These are phyloP conservation scores for Epichloe bromicola DNA, from an alignment of 2,329 filamentous ascomycete genomes.

Conservation along the genomic window DNA sequence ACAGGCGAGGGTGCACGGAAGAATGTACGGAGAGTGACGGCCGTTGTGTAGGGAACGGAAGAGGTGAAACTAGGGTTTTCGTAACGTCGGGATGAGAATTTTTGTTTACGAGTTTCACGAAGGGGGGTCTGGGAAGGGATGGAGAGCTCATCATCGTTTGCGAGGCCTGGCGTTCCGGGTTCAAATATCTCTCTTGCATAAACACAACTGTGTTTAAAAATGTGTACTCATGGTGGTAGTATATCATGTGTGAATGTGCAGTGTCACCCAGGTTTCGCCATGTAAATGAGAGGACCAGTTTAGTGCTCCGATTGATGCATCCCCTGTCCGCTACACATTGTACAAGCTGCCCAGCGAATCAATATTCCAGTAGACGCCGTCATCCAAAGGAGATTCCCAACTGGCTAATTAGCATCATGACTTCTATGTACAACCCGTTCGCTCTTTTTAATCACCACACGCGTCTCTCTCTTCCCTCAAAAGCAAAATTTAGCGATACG, in stretches of 20 bases:
- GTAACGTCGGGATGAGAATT: not conserved
- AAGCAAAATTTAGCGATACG: slow-evolving; percentile 66
- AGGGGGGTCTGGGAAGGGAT: not conserved
- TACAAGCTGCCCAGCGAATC: not conserved
- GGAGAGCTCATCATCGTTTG: not conserved
- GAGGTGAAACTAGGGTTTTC: too few species aligned
- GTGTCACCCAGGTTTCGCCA: too few species aligned
- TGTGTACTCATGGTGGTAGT: too few species aligned
- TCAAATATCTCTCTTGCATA: not conserved
- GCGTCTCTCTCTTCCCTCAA: slow-evolving; percentile 51
- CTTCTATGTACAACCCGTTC: too few species aligned
- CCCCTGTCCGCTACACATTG: not conserved
- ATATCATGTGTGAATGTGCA: too few species aligned
- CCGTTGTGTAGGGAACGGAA: slow-evolving; percentile 20
- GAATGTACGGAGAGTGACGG: slow-evolving; percentile 63
- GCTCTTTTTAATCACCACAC: slow-evolving; percentile 31
- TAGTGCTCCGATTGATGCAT: too few species aligned
- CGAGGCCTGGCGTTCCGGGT: not conserved
- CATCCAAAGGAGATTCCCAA: too few species aligned
- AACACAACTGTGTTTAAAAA: too few species aligned
- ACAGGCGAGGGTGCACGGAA: slow-evolving; percentile 74
- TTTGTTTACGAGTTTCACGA: not conserved
- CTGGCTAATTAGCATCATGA: too few species aligned
- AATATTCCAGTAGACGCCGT: not conserved
- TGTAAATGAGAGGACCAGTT: too few species aligned